Evolutionary conservation across 805 yeast genomes (phyloP).

Genomic region (Kuraishia capsulata): DNA sequence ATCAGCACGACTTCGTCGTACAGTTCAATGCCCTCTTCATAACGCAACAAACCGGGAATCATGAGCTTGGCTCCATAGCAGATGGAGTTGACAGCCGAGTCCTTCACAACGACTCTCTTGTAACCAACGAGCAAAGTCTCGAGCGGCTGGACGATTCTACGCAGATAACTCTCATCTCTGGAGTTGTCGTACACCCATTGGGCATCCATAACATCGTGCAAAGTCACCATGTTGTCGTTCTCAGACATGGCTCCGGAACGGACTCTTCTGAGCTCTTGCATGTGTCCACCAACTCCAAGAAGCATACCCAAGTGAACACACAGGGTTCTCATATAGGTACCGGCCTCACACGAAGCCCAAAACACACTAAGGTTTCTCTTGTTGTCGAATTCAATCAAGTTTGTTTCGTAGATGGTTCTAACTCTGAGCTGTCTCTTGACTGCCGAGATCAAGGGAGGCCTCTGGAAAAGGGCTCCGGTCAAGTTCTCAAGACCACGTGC

Average conservation of each 20-base stretch:
- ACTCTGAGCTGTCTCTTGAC: constrained; percentile 98
- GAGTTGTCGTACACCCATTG: constrained; percentile 97
- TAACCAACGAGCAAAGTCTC: constrained; percentile 91
- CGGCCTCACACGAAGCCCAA: constrained; percentile 99
- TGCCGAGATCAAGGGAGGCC: constrained; percentile 98
- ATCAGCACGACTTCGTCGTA: constrained; percentile 96
- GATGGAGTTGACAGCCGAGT: constrained; percentile 94
- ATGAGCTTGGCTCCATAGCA: constrained; percentile 98
- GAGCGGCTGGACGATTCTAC: constrained; percentile 90
- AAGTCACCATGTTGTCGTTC: constrained; percentile 83
- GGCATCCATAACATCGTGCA: constrained; percentile 96
- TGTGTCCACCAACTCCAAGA: constrained; percentile 98
- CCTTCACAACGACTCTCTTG: constrained; percentile 87
- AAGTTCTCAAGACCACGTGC: constrained; percentile 83
- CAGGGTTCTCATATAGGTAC: constrained; percentile 98
- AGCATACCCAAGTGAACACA: constrained; percentile 99
- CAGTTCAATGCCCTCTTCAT: constrained; percentile 94
- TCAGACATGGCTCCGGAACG: constrained; percentile 95
- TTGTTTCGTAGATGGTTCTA: constrained; percentile 94
- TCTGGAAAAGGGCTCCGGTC: constrained; percentile 98
- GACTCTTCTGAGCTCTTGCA: constrained; percentile 99
- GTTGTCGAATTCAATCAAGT: constrained; percentile 91
- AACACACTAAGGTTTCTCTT: constrained; percentile 95
- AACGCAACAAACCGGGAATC: constrained; percentile 97
- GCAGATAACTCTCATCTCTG: constrained; percentile 90